Conservation (phyloP, 306 rosid genomes). For the Begonia loranthoides region DNA sequence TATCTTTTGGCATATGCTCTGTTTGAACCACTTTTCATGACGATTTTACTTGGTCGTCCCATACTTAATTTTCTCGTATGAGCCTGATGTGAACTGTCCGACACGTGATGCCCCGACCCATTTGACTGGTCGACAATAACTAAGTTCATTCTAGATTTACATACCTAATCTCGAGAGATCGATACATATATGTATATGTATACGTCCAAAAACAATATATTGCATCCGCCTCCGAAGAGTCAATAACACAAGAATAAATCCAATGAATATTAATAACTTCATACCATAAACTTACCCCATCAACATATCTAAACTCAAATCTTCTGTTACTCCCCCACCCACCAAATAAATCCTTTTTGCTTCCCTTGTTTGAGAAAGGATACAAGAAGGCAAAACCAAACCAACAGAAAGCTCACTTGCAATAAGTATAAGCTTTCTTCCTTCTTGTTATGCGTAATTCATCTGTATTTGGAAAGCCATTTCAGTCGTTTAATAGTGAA, state of each 20-base stretch:
- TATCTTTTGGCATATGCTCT: no score
- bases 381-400: background rate
- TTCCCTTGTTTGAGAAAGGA: background rate
- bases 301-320: constrained; percentile 12
- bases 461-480: constrained; percentile 3
- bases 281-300: constrained; percentile 36
- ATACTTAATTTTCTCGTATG: no score
- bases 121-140: no score
- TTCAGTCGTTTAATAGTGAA: constrained; percentile 1
- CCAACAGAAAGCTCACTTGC: background rate
- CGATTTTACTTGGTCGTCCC: no score
- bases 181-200: no score
- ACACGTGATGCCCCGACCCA: no score
- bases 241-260: constrained; percentile 85
- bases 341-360: background rate
- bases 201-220: no score
- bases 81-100: no score
- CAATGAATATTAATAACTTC: constrained; percentile 62
- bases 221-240: constrained; percentile 30
- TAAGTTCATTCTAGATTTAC: no score
- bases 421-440: background rate
- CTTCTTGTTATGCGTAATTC: background rate
- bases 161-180: no score
- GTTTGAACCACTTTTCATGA: no score
- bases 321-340: background rate